Evolutionary conservation across 2,329 filamentous ascomycete genomes (phyloP), one percentile per base, ranked within the genome.

Genomic region (Cordyceps militaris): DNA sequence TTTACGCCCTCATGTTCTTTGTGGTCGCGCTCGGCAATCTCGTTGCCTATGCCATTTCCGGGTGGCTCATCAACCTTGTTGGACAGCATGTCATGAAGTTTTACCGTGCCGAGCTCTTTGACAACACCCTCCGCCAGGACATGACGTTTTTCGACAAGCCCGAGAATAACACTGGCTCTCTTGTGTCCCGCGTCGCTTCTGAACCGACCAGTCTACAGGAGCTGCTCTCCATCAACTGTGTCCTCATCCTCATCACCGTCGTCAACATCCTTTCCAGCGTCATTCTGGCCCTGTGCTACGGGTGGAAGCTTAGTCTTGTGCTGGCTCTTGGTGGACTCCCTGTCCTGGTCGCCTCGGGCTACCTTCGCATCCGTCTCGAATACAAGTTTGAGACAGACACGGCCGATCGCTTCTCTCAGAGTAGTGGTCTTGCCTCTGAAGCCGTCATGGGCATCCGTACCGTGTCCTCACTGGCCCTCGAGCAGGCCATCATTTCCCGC

Each of bases 1-100:
- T 82, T 62, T 82, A 75, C 66, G 71, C 78, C 0, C 72, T 80
- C 50, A 82, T 83, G 79, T 83, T 83, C 64, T 79, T 82, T 51
- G 67, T 82, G 1, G 67, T 81, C 16, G 80, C 80, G 1, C 65
- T 77, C 10, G 76, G 68, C 3, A 74, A 77, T 32, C 66, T 78
- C 1, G 56, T 79, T 0, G 67, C 72, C 3, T 82, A 82, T 53
- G 69, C 68, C 30, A 59, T 66, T 1, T 61, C 67, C 24, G 74
- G 74, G 2, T 74, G 69, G 68, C 47, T 69, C 6, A 66, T 68
- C 56, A 76, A 75, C 40, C 57, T 66, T 5, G 64, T 74, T 13
- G 71, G 68, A 0, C 72, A 70, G 65, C 56, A 69, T 24, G 60
- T 73, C 26, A 70, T 72, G 63, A 67, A 63, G 13, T 61, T 63